Conservation (phyloP, 805 yeast genomes). For the Jamesozyma jinghongensis region DNA sequence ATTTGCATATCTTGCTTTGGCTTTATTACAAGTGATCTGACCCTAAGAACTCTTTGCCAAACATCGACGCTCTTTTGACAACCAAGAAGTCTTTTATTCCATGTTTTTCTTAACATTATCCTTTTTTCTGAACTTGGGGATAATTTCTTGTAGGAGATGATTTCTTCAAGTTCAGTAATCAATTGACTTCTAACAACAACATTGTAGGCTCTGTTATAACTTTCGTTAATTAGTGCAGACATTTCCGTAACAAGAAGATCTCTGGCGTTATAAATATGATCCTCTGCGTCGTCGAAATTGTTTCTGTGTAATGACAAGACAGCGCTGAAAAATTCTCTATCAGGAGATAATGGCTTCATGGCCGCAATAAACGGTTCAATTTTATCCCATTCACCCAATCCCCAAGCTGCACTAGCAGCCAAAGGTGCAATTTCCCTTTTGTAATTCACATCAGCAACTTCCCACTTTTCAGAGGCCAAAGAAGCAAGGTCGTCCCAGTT, state of each 20-base stretch:
- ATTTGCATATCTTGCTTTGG: slow-evolving; percentile 95
- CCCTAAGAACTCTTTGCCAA: slow-evolving; percentile 93
- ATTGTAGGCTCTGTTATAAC: slow-evolving; percentile 90
- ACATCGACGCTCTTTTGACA: slow-evolving; percentile 94
- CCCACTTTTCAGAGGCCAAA: slow-evolving; percentile 81
- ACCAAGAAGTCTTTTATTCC: slow-evolving; percentile 85
- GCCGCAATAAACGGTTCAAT: slow-evolving; percentile 85
- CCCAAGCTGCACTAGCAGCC: slow-evolving; percentile 98
- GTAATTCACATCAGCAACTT: slow-evolving; percentile 54
- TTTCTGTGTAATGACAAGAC: slow-evolving; percentile 74
- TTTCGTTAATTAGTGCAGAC: slow-evolving; percentile 86
- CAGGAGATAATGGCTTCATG: slow-evolving; percentile 87
- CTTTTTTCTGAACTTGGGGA: slow-evolving; percentile 76
- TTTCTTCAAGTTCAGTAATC: slow-evolving; percentile 92
- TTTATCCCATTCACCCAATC: slow-evolving; percentile 89
- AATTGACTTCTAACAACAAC: slow-evolving; percentile 94
- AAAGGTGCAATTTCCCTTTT: slow-evolving; percentile 82
- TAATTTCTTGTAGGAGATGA: slow-evolving; percentile 73
- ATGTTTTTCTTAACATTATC: slow-evolving; percentile 69
- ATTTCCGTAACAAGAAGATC: slow-evolving; percentile 85
- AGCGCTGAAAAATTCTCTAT: slow-evolving; percentile 87
- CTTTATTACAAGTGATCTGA: slow-evolving; percentile 82
- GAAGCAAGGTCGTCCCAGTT: slow-evolving; percentile 91
- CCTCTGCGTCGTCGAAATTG: slow-evolving; percentile 69
- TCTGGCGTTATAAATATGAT: slow-evolving; percentile 73